Percentiles rank a stretch among this genome's conserved stretches.
phyloP scores from a whole-genome alignment of 768 basidiomycete genomes.

The Baorangia bicolor region DNA sequence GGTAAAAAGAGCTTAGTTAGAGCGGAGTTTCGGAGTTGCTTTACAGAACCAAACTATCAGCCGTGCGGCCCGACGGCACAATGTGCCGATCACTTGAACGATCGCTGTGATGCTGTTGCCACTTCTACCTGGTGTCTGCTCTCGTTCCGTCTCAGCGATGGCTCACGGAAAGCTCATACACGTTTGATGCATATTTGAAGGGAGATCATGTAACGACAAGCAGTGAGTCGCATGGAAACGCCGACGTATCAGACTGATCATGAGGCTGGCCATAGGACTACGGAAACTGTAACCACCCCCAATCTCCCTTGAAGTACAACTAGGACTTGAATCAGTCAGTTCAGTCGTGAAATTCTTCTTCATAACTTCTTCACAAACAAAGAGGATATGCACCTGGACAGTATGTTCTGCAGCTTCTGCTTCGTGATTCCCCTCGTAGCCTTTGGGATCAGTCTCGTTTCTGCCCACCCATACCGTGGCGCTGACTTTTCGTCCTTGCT shows the following conservation, averaged over 20 bases:
- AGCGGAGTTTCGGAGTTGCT: constrained; percentile 5
- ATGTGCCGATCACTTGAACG: no score
- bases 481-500: constrained; percentile 20
- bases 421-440: not conserved
- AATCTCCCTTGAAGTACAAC: no score
- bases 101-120: no score
- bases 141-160: not conserved
- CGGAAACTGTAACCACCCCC: no score
- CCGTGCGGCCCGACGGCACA: no score
- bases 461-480: constrained; percentile 6
- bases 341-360: no score
- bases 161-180: not conserved
- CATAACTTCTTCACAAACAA: no score
- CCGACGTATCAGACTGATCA: no score
- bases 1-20: not conserved
- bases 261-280: no score
- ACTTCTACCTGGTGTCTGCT: no score
- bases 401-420: not conserved
- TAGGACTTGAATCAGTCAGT: no score
- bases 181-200: not conserved
- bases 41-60: no score
- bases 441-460: constrained; percentile 5
- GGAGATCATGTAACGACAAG: not conserved
- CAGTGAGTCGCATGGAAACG: not conserved
- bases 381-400: not conserved